Percentiles rank a stretch among this genome's conserved stretches.
These are phyloP conservation scores for Colletotrichum tanaceti DNA, from an alignment of 2,329 filamentous ascomycete species.

Conservation along the genomic window DNA sequence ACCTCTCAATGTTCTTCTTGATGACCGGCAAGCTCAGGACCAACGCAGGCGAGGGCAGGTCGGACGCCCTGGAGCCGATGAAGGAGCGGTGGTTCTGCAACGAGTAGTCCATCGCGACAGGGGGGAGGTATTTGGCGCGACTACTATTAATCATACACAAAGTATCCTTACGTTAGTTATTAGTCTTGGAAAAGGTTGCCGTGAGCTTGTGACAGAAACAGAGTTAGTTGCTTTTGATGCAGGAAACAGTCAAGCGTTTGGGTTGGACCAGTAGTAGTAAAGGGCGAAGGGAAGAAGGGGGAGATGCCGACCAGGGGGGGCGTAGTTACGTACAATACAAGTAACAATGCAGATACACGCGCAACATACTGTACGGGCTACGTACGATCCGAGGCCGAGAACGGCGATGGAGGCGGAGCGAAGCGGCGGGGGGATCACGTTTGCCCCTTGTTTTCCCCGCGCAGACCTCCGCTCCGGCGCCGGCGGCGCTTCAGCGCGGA, in stretches of 20 bases:
- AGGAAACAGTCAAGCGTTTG: too few relatives aligned
- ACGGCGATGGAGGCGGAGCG: conserved; percentile 7
- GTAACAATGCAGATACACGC: too few relatives aligned
- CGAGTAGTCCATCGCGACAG: conserved; percentile 47
- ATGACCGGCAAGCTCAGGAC: conserved; percentile 53
- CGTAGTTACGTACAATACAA: too few relatives aligned
- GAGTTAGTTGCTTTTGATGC: neutral
- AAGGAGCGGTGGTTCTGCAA: conserved; percentile 49
- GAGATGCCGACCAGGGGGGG: neutral
- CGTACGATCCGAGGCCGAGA: conserved; percentile 12
- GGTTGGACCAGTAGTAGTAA: too few relatives aligned
- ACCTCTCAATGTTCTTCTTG: conserved; percentile 51
- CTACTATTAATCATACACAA: neutral
- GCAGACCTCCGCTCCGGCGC: conserved; percentile 11
- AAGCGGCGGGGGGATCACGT: conserved; percentile 2
- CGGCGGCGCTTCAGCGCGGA: conserved; percentile 15
- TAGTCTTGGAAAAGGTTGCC: neutral
- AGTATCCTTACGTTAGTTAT: too few relatives aligned
- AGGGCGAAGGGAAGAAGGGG: too few relatives aligned
- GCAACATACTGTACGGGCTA: neutral
- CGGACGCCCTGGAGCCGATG: conserved; percentile 49
- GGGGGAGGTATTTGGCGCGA: neutral
- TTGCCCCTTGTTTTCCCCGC: neutral
- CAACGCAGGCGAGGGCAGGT: conserved; percentile 54
- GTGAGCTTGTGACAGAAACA: too few relatives aligned